These are phyloP conservation scores for Globisporangium spiculum DNA, from an alignment of 352 stramenopile genomes.

Conservation along the genomic window DNA sequence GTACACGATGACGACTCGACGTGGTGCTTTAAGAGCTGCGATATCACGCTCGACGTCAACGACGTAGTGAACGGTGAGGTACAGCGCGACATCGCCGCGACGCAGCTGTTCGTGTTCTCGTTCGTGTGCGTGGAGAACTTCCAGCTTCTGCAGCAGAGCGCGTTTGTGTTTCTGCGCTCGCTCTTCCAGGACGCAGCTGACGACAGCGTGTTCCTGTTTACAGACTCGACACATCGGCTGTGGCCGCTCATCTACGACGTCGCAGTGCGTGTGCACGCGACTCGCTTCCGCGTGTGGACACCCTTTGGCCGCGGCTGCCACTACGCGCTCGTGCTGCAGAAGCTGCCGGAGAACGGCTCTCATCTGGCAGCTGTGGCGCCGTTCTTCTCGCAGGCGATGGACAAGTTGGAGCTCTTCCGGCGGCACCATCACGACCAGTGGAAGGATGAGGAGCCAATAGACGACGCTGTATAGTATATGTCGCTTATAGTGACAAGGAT, in stretches of 20 bases:
- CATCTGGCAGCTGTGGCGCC: slow-evolving; percentile 20
- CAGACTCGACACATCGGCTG: slow-evolving; percentile 67
- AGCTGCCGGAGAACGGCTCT: slow-evolving; percentile 19
- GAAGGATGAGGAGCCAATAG: not conserved
- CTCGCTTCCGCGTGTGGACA: slow-evolving; percentile 50
- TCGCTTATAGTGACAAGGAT: too few species aligned
- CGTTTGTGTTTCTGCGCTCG: slow-evolving; percentile 51
- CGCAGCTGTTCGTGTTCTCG: slow-evolving; percentile 58
- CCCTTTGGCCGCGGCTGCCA: slow-evolving; percentile 59
- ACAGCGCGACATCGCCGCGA: slow-evolving; percentile 22
- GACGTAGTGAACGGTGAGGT: slow-evolving; percentile 38
- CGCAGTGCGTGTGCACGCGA: slow-evolving; percentile 22
- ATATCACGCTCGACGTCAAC: slow-evolving; percentile 53
- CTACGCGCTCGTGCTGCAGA: slow-evolving; percentile 63
- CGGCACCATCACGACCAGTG: slow-evolving; percentile 44
- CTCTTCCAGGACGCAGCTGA: slow-evolving; percentile 34
- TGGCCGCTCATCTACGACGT: slow-evolving; percentile 60
- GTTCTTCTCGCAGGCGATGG: slow-evolving; percentile 41
- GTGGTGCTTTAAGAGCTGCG: slow-evolving; percentile 49
- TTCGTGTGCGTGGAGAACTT: slow-evolving; percentile 80
- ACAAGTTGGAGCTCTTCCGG: slow-evolving; percentile 46
- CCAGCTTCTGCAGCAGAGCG: slow-evolving; percentile 38
- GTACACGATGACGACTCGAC: slow-evolving; percentile 21
- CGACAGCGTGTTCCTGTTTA: slow-evolving; percentile 61
- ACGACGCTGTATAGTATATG: not conserved